phyloP scores from a whole-genome alignment of 768 basidiomycete genomes.

The Termitomyces sp. region DNA sequence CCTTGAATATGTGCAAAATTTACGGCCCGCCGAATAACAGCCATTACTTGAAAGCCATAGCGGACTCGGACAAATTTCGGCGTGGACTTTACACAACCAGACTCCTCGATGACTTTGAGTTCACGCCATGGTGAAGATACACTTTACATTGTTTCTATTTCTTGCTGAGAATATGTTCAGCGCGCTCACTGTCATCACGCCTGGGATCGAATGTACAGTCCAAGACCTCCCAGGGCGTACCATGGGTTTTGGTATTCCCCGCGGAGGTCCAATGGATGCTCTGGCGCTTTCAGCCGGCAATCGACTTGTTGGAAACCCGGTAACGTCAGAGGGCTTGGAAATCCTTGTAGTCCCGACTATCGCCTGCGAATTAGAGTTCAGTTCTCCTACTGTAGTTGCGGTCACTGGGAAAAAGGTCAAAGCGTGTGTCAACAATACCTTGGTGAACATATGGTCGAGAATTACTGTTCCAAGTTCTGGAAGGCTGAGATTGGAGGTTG shows the following conservation, averaged over 20 bases:
- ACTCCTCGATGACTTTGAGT: constrained; percentile 41
- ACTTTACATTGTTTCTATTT: not conserved
- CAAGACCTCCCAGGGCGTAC: constrained; percentile 54
- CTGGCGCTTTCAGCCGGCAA: constrained; percentile 53
- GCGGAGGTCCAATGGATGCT: constrained; percentile 59
- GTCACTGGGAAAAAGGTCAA: constrained; percentile 46
- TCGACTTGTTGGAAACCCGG: constrained; percentile 48
- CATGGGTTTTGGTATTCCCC: constrained; percentile 54
- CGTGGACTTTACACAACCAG: constrained; percentile 41
- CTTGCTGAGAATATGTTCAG: constrained; percentile 16
- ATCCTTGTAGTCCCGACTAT: constrained; percentile 40
- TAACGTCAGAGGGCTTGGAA: constrained; percentile 50
- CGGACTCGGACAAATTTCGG: constrained; percentile 30
- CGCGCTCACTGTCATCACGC: constrained; percentile 46
- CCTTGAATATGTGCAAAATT: constrained; percentile 35
- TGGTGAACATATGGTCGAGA: constrained; percentile 42
- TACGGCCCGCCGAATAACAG: constrained; percentile 59
- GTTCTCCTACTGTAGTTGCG: constrained; percentile 40
- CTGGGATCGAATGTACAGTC: constrained; percentile 51
- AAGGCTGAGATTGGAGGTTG: constrained; percentile 34
- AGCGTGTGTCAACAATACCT: constrained; percentile 34
- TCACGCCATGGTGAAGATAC: constrained; percentile 31
- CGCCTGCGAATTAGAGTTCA: constrained; percentile 43
- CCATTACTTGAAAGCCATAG: constrained; percentile 42
- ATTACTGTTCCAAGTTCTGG: constrained; percentile 38